These are phyloP conservation scores for Hypericum perforatum DNA, from an alignment of 345 rosid species.

Conservation along the genomic window DNA sequence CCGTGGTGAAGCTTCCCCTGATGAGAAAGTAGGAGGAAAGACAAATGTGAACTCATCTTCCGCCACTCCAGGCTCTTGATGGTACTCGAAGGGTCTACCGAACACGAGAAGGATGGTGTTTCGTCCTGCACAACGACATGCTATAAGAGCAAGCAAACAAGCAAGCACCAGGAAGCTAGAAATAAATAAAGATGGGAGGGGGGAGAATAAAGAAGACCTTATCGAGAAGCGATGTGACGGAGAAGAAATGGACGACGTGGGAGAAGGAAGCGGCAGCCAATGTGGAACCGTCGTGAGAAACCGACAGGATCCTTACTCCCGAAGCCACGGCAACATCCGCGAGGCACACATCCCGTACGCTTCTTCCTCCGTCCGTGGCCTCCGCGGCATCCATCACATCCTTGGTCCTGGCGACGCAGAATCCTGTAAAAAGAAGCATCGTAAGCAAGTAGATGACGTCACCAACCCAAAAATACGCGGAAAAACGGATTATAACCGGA, in stretches of 20 bases:
- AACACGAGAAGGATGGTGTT: conserved; percentile 39
- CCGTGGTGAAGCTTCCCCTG: conserved; percentile 53
- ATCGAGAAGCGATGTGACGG: conserved; percentile 44
- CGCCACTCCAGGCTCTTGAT: conserved; percentile 72
- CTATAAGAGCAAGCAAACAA: neutral
- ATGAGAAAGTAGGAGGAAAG: conserved; percentile 58
- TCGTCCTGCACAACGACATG: conserved; percentile 31
- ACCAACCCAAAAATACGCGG: neutral
- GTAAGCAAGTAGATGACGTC: neutral
- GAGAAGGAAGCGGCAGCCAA: conserved; percentile 50
- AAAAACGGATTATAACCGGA: conserved; percentile 30
- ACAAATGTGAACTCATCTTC: conserved; percentile 31
- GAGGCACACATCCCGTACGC: conserved; percentile 44
- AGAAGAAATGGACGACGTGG: conserved; percentile 45
- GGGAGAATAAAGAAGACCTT: conserved; percentile 26
- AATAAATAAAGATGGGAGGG: neutral
- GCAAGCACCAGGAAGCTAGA: neutral
- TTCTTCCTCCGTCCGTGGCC: neutral
- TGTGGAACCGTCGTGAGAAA: conserved; percentile 54
- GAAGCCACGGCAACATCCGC: conserved; percentile 47
- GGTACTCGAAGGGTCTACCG: conserved; percentile 39
- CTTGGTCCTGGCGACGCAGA: conserved; percentile 60
- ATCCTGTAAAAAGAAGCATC: conserved; percentile 37
- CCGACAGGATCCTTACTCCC: conserved; percentile 41
- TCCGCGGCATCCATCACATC: conserved; percentile 41